Evolutionary conservation across 2,329 filamentous ascomycete species (phyloP).

Genomic region (Hymenoscyphus salicellus): DNA sequence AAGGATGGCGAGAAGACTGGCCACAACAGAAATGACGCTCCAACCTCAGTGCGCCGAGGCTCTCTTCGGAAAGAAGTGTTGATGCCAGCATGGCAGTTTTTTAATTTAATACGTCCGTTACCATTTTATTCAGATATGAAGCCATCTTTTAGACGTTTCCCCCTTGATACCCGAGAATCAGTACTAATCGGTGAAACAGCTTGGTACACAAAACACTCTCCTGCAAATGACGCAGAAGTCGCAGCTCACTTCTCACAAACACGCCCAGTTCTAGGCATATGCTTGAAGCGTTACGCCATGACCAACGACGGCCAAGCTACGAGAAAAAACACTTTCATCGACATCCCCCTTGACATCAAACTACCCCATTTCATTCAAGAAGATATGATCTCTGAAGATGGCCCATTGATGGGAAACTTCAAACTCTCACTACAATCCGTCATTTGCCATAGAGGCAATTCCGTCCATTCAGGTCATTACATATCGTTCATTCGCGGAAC

Average conservation of each 20-base stretch:
- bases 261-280: slow-evolving; percentile 85
- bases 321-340: slow-evolving; percentile 77
- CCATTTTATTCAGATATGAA: slow-evolving; percentile 26
- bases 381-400: slow-evolving; percentile 59
- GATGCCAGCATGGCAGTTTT: slow-evolving; percentile 97
- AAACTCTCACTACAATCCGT: slow-evolving; percentile 88
- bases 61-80: slow-evolving; percentile 72
- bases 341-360: slow-evolving; percentile 81
- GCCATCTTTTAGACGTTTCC: slow-evolving; percentile 22
- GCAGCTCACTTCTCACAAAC: slow-evolving; percentile 81
- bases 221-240: slow-evolving; percentile 71
- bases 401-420: slow-evolving; percentile 76
- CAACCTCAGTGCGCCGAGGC: slow-evolving; percentile 38
- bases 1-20: slow-evolving; percentile 12
- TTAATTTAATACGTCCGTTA: slow-evolving; percentile 79
- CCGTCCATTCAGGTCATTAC: slow-evolving; percentile 87
- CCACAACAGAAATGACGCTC: slow-evolving; percentile 12
- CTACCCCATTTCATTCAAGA: slow-evolving; percentile 91
- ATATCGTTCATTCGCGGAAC: slow-evolving; percentile 78
- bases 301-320: slow-evolving; percentile 64
- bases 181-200: slow-evolving; percentile 52
- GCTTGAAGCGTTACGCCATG: slow-evolving; percentile 85
- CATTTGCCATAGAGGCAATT: slow-evolving; percentile 85
- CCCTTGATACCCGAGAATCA: slow-evolving; percentile 7
- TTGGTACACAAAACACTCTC: slow-evolving; percentile 75